Conservation (phyloP, 306 rosid species). For the Trichosanthes truncata region DNA sequence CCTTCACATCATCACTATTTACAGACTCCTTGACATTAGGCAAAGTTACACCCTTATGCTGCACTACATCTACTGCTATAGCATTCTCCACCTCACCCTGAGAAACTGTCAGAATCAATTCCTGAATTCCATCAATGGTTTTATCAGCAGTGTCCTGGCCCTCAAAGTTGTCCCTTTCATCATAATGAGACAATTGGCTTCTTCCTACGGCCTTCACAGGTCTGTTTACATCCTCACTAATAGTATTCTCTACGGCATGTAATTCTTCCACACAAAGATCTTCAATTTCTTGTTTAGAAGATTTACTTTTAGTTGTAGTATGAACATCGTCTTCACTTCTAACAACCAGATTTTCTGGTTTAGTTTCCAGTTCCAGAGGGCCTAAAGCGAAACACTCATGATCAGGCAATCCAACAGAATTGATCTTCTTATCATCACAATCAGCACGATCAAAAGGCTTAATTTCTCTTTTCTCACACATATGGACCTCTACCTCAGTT, state of each 20-base stretch:
- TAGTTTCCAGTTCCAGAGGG: constrained; percentile 20
- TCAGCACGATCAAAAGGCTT: constrained; percentile 22
- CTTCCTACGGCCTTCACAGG: constrained; percentile 14
- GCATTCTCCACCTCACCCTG: constrained; percentile 35
- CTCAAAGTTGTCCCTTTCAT: constrained; percentile 16
- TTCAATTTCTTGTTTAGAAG: constrained; percentile 12
- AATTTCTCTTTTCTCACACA: constrained; percentile 47
- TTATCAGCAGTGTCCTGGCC: constrained; percentile 21
- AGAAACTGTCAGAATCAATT: constrained; percentile 15
- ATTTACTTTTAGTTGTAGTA: constrained; percentile 3
- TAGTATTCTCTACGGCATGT: constrained; percentile 16
- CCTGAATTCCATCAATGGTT: constrained; percentile 25
- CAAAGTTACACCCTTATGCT: constrained; percentile 24
- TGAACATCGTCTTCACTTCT: constrained; percentile 18
- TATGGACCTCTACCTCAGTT: constrained; percentile 27
- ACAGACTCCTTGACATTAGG: constrained; percentile 34
- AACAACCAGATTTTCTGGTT: not conserved
- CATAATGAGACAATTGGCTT: constrained; percentile 20
- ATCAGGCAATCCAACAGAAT: constrained; percentile 21
- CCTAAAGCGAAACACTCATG: constrained; percentile 23
- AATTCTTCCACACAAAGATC: constrained; percentile 21
- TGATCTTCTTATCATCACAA: constrained; percentile 26
- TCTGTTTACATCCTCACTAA: constrained; percentile 21
- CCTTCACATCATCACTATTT: constrained; percentile 42
- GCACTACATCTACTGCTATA: constrained; percentile 29